Conservation (phyloP, 1,284 basidiomycete genomes). For the Ceratobasidium sp. region DNA sequence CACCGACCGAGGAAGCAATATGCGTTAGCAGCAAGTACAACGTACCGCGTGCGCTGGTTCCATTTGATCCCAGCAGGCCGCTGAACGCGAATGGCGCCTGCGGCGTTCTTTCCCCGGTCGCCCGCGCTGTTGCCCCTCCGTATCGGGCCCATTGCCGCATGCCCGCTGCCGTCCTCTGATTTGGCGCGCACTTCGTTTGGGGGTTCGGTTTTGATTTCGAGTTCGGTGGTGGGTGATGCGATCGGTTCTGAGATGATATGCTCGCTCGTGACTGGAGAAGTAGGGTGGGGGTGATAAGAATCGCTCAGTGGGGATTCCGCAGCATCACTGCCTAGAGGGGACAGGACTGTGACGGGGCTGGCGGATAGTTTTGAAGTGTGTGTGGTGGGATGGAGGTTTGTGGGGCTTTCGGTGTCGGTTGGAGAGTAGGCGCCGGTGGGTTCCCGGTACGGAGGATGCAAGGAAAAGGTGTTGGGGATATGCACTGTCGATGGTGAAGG, state of each 20-base stretch:
- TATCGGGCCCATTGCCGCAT: conserved; percentile 31
- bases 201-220: not conserved
- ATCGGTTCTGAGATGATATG: not conserved
- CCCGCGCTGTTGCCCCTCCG: conserved; percentile 34
- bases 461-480: not conserved
- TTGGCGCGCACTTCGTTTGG: not conserved
- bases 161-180: conserved; percentile 25
- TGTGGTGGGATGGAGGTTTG: not conserved
- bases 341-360: conserved; percentile 19
- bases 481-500: not conserved
- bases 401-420: conserved; percentile 20
- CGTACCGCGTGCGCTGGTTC: conserved; percentile 35
- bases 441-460: conserved; percentile 11
- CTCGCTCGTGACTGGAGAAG: conserved; percentile 14
- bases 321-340: conserved; percentile 18
- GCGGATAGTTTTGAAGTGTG: conserved; percentile 3
- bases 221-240: not conserved
- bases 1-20: not conserved
- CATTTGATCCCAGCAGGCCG: conserved; percentile 36
- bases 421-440: not conserved
- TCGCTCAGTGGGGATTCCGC: conserved; percentile 37
- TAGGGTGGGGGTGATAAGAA: not conserved
- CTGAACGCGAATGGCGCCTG: conserved; percentile 28
- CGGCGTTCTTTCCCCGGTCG: conserved; percentile 36
- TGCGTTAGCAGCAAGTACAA: not conserved